These are phyloP conservation scores for Alternaria infectoria DNA, from an alignment of 2,329 filamentous ascomycete species.

Conservation along the genomic window DNA sequence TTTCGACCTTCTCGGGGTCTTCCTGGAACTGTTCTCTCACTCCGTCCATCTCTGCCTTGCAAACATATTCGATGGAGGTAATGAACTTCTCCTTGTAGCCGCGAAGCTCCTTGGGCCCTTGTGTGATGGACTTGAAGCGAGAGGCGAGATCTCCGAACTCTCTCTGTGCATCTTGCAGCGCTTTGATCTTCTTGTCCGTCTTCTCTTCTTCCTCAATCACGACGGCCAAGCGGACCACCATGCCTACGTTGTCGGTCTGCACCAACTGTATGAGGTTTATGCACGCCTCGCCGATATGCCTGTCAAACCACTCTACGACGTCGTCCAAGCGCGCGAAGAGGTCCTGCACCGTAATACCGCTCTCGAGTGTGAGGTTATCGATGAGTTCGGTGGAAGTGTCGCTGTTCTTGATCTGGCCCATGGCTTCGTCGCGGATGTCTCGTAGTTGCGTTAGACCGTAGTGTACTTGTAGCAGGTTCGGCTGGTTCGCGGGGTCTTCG, in stretches of 20 bases:
- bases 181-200: constrained; percentile 89
- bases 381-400: constrained; percentile 98
- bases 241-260: constrained; percentile 81
- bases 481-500: constrained; percentile 84
- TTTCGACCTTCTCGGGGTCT: constrained; percentile 82
- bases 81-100: constrained; percentile 98
- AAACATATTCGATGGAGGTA: constrained; percentile 75
- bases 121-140: constrained; percentile 92
- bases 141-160: constrained; percentile 95
- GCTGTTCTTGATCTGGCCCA: constrained; percentile 82
- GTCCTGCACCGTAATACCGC: constrained; percentile 78
- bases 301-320: constrained; percentile 92
- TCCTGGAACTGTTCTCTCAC: constrained; percentile 78
- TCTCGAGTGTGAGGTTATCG: constrained; percentile 68
- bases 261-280: constrained; percentile 89
- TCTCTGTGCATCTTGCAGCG: constrained; percentile 90
- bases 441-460: constrained; percentile 90
- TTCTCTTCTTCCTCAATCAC: constrained; percentile 96
- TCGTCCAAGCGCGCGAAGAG: constrained; percentile 88
- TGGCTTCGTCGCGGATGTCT: constrained; percentile 93
- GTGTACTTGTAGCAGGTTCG: constrained; percentile 86
- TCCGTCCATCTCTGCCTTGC: constrained; percentile 74
- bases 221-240: constrained; percentile 89
- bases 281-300: constrained; percentile 87
- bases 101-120: constrained; percentile 87